Evolutionary conservation across 331 rosid species (phyloP).

Genomic region (Pyracantha coccinea): DNA sequence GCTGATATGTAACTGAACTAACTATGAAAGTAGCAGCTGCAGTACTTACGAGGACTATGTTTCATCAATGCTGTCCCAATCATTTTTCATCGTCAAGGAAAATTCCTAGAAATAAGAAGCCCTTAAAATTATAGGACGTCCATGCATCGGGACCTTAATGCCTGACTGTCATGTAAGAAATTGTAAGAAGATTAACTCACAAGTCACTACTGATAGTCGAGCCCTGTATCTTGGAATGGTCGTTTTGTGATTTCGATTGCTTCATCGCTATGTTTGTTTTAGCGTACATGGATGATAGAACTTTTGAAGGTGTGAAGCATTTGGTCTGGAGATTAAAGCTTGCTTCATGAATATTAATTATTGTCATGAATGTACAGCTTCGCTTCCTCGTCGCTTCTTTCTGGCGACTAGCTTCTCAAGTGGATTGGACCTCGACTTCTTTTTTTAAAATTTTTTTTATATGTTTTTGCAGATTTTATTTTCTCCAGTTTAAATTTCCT

Average conservation of each 20-base stretch:
- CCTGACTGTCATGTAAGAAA: not conserved
- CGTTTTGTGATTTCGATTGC: not conserved
- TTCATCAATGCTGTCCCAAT: not conserved
- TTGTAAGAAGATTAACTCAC: not conserved
- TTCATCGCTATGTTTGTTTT: not conserved
- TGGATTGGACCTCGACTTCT: no score
- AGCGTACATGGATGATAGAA: not conserved
- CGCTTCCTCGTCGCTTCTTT: not conserved
- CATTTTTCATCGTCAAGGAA: not conserved
- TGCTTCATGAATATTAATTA: not conserved
- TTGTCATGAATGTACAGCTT: not conserved
- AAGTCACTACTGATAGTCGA: not conserved
- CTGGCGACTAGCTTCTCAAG: no score
- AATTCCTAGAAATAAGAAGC: not conserved
- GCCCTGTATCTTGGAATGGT: not conserved
- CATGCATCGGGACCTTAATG: not conserved
- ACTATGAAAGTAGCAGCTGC: no score
- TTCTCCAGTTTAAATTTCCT: not conserved
- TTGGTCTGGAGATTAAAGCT: not conserved
- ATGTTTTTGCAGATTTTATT: not conserved
- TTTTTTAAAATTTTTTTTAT: no score
- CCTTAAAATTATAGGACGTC: not conserved
- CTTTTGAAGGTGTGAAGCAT: not conserved
- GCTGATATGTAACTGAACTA: no score
- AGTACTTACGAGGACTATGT: not conserved